These are phyloP conservation scores for Hanseniaspora lachancei DNA, from an alignment of 805 yeast genomes.

Conservation along the genomic window DNA sequence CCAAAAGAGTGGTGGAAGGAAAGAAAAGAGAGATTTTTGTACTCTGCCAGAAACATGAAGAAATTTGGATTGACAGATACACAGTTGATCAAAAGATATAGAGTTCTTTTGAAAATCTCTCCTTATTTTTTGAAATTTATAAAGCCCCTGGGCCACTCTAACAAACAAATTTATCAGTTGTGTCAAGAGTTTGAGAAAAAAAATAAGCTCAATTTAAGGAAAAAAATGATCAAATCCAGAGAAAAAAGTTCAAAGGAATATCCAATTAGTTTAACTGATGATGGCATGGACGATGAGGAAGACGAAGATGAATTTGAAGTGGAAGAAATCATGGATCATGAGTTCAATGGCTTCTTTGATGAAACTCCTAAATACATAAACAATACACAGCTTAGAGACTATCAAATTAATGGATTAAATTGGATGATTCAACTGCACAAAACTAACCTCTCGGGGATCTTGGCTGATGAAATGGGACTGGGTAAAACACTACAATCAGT, in stretches of 20 bases:
- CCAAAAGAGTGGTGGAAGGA: constrained; percentile 9
- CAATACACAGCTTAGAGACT: constrained; percentile 67
- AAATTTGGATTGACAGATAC: constrained; percentile 10
- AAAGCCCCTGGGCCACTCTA: constrained; percentile 12
- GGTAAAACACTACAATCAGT: constrained; percentile 94
- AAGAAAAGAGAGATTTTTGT: not conserved
- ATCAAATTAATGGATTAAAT: constrained; percentile 88
- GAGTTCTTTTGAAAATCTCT: constrained; percentile 15
- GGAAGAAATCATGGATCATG: constrained; percentile 58
- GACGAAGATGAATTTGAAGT: constrained; percentile 65
- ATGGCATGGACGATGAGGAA: constrained; percentile 69
- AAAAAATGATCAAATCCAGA: not conserved
- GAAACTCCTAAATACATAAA: constrained; percentile 70
- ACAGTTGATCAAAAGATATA: constrained; percentile 11
- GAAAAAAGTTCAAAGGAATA: not conserved
- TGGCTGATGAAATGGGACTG: constrained; percentile 97
- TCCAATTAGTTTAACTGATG: not conserved
- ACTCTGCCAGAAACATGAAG: constrained; percentile 5
- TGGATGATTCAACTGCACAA: constrained; percentile 87
- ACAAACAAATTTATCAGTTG: constrained; percentile 2
- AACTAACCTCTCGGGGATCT: constrained; percentile 76
- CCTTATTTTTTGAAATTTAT: not conserved
- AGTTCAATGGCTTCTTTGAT: constrained; percentile 45
- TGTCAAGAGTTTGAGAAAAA: constrained; percentile 5
- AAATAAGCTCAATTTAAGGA: not conserved